Conservation (phyloP, 352 stramenopile genomes). For the Phytopythium kandeliae region DNA sequence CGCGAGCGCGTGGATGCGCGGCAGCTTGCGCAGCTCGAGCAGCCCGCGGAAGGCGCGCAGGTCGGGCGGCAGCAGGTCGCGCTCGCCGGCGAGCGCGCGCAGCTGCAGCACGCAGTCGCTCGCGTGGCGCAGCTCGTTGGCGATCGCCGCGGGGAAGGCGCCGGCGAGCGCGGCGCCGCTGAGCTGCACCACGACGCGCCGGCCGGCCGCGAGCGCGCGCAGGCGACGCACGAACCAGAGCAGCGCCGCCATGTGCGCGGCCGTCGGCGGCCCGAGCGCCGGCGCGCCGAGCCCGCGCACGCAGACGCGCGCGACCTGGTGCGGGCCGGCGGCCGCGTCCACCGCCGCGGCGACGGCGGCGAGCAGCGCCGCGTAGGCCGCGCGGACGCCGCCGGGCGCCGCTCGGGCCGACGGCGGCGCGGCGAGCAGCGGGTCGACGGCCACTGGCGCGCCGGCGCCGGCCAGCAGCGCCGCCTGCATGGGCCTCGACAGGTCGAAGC, state of each 20-base stretch:
- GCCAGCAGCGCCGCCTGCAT: slow-evolving; percentile 49
- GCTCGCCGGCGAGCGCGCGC: slow-evolving; percentile 49
- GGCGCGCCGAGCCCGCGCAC: slow-evolving; percentile 41
- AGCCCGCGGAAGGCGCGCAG: slow-evolving; percentile 58
- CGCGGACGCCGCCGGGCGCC: background rate
- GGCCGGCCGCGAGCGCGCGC: slow-evolving; percentile 15
- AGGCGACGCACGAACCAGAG: slow-evolving; percentile 31
- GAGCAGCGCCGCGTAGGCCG: slow-evolving; percentile 28
- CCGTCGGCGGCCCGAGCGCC: slow-evolving; percentile 21
- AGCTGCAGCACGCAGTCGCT: slow-evolving; percentile 58
- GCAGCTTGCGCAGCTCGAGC: slow-evolving; percentile 49
- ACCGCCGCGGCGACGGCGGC: slow-evolving; percentile 16
- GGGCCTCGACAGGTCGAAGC: slow-evolving; percentile 56
- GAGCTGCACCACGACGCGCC: slow-evolving; percentile 20
- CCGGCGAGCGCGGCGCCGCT: slow-evolving; percentile 17
- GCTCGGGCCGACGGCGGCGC: too few relatives aligned
- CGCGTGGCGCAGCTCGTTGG: slow-evolving; percentile 40
- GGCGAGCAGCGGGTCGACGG: slow-evolving; percentile 16
- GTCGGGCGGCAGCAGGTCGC: slow-evolving; percentile 48
- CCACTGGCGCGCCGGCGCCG: slow-evolving; percentile 27
- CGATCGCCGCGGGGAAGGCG: slow-evolving; percentile 23
- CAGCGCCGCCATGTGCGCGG: slow-evolving; percentile 35
- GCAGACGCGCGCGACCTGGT: slow-evolving; percentile 36
- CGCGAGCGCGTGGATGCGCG: slow-evolving; percentile 48
- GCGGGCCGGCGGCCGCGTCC: slow-evolving; percentile 5